A percentile compares a stretch with the other conserved stretches of the same genome.
These are phyloP conservation scores for Capsella rubella DNA, from an alignment of 441 rosid species.

Conservation along the genomic window DNA sequence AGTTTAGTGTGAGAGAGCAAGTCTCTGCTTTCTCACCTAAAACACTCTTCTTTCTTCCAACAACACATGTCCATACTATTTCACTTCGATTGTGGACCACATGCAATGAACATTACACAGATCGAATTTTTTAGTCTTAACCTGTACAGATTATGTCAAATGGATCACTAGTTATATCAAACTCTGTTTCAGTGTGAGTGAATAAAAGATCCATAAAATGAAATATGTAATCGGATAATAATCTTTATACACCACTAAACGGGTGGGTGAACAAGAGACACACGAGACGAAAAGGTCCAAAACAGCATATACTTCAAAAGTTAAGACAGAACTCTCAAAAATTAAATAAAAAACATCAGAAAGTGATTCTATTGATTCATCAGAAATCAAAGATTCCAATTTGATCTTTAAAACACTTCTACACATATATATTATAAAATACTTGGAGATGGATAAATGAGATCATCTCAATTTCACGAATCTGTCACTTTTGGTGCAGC, in stretches of 20 bases:
- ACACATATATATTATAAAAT: constrained; percentile 26
- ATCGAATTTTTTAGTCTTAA: not conserved
- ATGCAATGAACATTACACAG: not conserved
- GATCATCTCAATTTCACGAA: constrained; percentile 27
- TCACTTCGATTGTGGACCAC: not conserved
- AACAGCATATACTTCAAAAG: constrained; percentile 9
- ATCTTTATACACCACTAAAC: not conserved
- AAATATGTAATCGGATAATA: not conserved
- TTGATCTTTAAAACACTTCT: constrained; percentile 11
- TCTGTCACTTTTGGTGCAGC: constrained; percentile 48
- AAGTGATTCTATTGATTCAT: constrained; percentile 13
- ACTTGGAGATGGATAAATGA: not conserved
- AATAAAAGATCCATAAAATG: not conserved
- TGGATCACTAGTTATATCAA: not conserved
- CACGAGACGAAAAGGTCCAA: constrained; percentile 19
- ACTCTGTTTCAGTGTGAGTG: not conserved
- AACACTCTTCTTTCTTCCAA: not conserved
- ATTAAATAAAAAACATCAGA: constrained; percentile 20
- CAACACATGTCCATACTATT: constrained; percentile 25
- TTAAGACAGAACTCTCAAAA: not conserved
- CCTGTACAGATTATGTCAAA: not conserved
- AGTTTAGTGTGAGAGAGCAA: constrained; percentile 4
- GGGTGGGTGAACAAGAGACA: constrained; percentile 17
- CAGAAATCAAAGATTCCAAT: constrained; percentile 13
- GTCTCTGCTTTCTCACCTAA: not conserved